Conservation (phyloP, 257 asterid genomes). For the Dorcoceras hygrometricum region DNA sequence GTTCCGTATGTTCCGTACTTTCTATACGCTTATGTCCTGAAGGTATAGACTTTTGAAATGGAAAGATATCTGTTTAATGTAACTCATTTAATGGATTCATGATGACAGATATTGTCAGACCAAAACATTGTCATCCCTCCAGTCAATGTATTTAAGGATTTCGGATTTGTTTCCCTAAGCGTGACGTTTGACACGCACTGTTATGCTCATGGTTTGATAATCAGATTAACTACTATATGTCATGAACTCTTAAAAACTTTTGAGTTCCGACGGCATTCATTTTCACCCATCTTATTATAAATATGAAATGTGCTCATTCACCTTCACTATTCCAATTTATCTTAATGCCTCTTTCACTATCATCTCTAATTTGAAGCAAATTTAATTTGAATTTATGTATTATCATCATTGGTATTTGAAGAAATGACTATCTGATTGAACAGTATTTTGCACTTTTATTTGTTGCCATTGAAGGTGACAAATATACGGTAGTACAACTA, state of each 20-base stretch:
- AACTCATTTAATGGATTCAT: constrained; percentile 6
- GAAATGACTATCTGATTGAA: background rate
- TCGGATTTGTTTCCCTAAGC: background rate
- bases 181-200: background rate
- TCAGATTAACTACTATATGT: background rate
- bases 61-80: constrained; percentile 6
- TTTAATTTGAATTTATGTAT: background rate
- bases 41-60: constrained; percentile 4
- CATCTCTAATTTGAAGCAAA: background rate
- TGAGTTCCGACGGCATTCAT: no score
- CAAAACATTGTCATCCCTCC: background rate
- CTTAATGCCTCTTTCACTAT: background rate
- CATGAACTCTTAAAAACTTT: no score
- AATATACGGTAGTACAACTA: no score
- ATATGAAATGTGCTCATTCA: no score
- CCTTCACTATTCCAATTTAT: background rate
- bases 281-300: background rate
- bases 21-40: background rate
- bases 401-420: no score
- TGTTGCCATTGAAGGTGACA: no score
- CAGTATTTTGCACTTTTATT: no score
- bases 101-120: background rate
- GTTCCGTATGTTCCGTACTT: constrained; percentile 20
- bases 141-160: background rate
- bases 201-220: constrained; percentile 12